A percentile compares a stretch with the other conserved stretches of the same genome.
Conservation (phyloP, 306 rosid species). For the Dalbergia cultrata region DNA sequence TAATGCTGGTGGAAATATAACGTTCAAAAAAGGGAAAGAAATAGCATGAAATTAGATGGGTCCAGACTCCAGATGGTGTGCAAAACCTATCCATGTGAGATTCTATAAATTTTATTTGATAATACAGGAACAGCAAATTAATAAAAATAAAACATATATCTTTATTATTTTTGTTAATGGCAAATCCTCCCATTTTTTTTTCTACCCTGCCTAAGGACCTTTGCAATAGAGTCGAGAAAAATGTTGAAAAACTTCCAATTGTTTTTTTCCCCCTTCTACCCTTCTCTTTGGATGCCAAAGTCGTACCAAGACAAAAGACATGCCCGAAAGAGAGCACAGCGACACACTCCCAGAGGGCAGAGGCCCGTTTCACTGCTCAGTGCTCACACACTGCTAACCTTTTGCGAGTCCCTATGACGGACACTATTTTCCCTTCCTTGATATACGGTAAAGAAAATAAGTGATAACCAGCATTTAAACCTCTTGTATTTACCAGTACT, state of each 20-base stretch:
- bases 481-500: too few relatives aligned
- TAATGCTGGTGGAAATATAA: too few relatives aligned
- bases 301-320: conserved; percentile 28
- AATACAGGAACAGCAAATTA: neutral
- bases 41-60: conserved; percentile 47
- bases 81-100: conserved; percentile 40
- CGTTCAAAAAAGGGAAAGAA: neutral
- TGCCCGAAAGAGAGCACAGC: conserved; percentile 22
- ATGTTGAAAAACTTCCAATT: neutral
- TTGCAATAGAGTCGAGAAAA: conserved; percentile 27
- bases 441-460: conserved; percentile 45
- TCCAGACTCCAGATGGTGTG: neutral
- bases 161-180: too few relatives aligned
- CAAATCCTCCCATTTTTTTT: neutral
- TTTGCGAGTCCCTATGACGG: conserved; percentile 52
- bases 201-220: neutral
- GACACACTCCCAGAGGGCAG: conserved; percentile 32
- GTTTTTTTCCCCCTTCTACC: neutral
- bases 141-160: neutral
- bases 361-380: conserved; percentile 12
- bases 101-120: neutral
- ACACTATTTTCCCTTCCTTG: conserved; percentile 44
- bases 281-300: conserved; percentile 39
- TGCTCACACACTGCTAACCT: conserved; percentile 12
- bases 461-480: too few relatives aligned